Percentiles rank a stretch among this genome's conserved stretches.
These are phyloP conservation scores for Glaciozyma antarctica DNA, from an alignment of 768 basidiomycete species.

Conservation along the genomic window DNA sequence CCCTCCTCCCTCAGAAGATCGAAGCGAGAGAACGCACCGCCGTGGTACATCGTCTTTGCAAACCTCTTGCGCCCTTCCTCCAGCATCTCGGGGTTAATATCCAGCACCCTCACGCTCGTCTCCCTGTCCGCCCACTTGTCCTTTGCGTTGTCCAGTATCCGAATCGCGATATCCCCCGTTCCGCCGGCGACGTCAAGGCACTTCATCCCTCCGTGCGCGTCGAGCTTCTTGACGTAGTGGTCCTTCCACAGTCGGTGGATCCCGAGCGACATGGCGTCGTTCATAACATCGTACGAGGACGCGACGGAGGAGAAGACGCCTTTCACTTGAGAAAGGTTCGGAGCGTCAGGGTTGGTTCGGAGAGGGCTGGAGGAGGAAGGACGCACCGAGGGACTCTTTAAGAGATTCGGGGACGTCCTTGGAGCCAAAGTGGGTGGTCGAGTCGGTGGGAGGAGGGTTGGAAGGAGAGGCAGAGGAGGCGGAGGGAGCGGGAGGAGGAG, in stretches of 20 bases:
- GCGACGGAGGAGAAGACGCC: constrained; percentile 93
- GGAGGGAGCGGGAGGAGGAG: too few relatives aligned
- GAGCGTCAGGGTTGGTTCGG: not conserved
- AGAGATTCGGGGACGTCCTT: constrained; percentile 70
- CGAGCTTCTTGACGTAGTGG: constrained; percentile 45
- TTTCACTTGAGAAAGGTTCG: constrained; percentile 51
- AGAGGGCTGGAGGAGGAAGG: not conserved
- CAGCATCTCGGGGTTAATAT: constrained; percentile 93
- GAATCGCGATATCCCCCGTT: constrained; percentile 88
- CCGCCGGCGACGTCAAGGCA: constrained; percentile 97
- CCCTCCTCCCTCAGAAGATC: constrained; percentile 46
- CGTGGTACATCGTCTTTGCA: constrained; percentile 96
- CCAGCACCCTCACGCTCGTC: constrained; percentile 76
- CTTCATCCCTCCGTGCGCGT: constrained; percentile 51
- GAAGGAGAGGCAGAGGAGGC: too few relatives aligned
- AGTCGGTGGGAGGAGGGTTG: not conserved
- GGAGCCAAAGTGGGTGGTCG: constrained; percentile 60
- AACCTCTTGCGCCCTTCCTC: constrained; percentile 80
- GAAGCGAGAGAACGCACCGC: constrained; percentile 51
- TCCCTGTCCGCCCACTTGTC: constrained; percentile 84
- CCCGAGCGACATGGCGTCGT: constrained; percentile 95
- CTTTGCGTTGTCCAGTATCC: constrained; percentile 81
- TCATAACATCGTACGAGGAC: constrained; percentile 93
- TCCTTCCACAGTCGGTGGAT: constrained; percentile 98
- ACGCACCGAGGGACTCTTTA: constrained; percentile 63